These are phyloP conservation scores for Aspergillus flavus DNA, from an alignment of 2,329 filamentous ascomycete species.

Conservation along the genomic window DNA sequence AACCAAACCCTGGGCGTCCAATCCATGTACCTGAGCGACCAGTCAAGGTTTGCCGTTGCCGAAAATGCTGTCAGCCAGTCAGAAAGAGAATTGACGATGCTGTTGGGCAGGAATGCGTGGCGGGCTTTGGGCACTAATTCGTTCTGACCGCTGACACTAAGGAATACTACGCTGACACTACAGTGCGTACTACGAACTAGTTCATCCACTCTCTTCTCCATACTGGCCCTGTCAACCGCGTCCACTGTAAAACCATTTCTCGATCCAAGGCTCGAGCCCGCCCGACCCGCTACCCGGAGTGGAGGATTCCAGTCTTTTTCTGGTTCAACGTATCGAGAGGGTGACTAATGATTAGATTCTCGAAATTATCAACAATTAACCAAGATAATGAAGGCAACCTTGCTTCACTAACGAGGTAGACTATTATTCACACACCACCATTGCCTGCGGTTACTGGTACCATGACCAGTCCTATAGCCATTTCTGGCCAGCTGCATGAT, in stretches of 20 bases:
- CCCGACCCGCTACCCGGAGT: slow-evolving; percentile 8
- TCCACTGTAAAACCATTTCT: not conserved
- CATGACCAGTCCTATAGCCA: not conserved
- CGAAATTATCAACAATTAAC: not conserved
- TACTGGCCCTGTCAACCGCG: slow-evolving; percentile 2
- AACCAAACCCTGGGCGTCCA: not conserved
- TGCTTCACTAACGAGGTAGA: not conserved
- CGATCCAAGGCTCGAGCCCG: slow-evolving; percentile 10
- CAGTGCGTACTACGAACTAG: slow-evolving; percentile 3
- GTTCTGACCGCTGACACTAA: slow-evolving; percentile 15
- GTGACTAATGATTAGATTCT: not conserved
- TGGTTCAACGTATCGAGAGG: not conserved
- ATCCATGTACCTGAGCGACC: slow-evolving; percentile 1
- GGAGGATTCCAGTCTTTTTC: not conserved
- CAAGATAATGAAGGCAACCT: not conserved
- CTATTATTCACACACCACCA: slow-evolving; percentile 1
- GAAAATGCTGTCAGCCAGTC: slow-evolving; percentile 4
- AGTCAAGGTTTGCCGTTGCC: not conserved
- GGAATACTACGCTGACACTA: slow-evolving; percentile 3
- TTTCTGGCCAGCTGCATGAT: slow-evolving; percentile 4
- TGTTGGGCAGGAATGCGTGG: slow-evolving; percentile 44
- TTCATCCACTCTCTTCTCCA: slow-evolving; percentile 2
- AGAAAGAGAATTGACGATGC: slow-evolving; percentile 15
- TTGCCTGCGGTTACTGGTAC: not conserved
- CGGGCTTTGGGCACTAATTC: slow-evolving; percentile 35